Percentiles rank a stretch among this genome's conserved stretches.
phyloP scores from a whole-genome alignment of 2,329 filamentous ascomycete species.

The Neofusicoccum parvum region DNA sequence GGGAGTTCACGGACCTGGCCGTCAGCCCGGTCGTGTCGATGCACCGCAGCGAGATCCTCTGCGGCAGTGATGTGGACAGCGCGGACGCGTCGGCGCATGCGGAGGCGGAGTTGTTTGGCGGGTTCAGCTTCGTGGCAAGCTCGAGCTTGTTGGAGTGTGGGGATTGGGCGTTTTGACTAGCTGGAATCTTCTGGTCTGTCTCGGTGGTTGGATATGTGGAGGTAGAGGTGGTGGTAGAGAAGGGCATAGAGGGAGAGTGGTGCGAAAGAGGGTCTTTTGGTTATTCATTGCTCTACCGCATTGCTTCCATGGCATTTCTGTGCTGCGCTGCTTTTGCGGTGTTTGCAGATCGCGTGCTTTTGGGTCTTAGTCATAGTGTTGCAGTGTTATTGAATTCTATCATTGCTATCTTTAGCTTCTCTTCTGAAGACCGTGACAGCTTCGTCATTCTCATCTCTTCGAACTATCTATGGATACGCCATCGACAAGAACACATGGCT shows the following conservation, averaged over 20 bases:
- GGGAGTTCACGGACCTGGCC: slow-evolving; percentile 86
- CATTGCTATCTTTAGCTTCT: background rate
- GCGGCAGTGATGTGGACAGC: slow-evolving; percentile 28
- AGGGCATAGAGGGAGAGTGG: background rate
- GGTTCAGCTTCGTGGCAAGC: slow-evolving; percentile 57
- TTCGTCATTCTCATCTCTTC: too few species aligned
- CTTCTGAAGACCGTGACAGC: too few species aligned
- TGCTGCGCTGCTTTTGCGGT: background rate
- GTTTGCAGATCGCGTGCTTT: background rate
- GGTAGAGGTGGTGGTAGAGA: background rate
- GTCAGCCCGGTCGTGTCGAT: slow-evolving; percentile 66
- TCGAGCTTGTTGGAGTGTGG: slow-evolving; percentile 49
- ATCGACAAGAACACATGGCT: too few species aligned
- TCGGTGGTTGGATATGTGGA: background rate
- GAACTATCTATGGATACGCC: too few species aligned
- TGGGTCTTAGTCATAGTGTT: background rate
- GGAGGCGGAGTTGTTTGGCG: slow-evolving; percentile 53
- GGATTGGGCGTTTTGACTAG: slow-evolving; percentile 23
- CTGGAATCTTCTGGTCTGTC: background rate
- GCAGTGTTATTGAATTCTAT: background rate
- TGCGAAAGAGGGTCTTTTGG: background rate
- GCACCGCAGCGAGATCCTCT: slow-evolving; percentile 20
- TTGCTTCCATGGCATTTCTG: background rate
- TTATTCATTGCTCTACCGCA: background rate
- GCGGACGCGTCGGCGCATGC: slow-evolving; percentile 29